phyloP scores from a whole-genome alignment of 1,284 basidiomycete genomes.

The Sanghuangporus weigelae region DNA sequence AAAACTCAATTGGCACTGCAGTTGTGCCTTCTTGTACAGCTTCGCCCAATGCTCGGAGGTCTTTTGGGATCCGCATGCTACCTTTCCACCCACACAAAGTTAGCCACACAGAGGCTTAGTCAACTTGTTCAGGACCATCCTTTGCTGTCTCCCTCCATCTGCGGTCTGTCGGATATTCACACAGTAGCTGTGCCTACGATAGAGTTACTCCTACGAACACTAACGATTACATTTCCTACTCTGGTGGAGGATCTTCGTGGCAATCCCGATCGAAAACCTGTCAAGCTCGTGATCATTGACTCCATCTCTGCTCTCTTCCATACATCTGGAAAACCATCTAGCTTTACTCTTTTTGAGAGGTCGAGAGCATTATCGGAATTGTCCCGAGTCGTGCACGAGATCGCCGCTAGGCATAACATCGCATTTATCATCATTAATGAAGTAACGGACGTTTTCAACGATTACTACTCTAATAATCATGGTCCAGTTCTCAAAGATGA shows the following conservation, averaged over 20 bases:
- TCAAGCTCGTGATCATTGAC: conserved; percentile 76
- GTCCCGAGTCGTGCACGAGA: conserved; percentile 57
- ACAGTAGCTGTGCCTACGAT: conserved; percentile 56
- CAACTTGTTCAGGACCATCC: conserved; percentile 52
- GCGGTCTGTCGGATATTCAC: conserved; percentile 63
- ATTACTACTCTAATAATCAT: conserved; percentile 22
- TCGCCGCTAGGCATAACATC: conserved; percentile 59
- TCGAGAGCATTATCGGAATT: conserved; percentile 65
- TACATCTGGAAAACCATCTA: conserved; percentile 46
- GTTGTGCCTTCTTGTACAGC: conserved; percentile 69
- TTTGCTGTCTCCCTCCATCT: conserved; percentile 38
- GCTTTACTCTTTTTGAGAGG: conserved; percentile 59
- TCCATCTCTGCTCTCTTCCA: conserved; percentile 80
- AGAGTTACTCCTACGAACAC: conserved; percentile 58
- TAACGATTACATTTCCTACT: conserved; percentile 58
- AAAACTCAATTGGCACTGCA: conserved; percentile 86
- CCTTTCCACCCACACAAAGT: conserved; percentile 66
- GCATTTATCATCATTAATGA: conserved; percentile 85
- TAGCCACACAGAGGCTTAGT: conserved; percentile 63
- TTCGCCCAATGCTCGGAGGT: conserved; percentile 48
- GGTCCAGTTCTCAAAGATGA: conserved; percentile 27
- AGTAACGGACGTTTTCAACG: conserved; percentile 70
- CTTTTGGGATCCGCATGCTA: conserved; percentile 63
- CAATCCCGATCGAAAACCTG: conserved; percentile 38
- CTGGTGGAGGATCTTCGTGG: conserved; percentile 41